These are phyloP conservation scores for Passiflora organensis DNA, from an alignment of 345 rosid species.

Conservation along the genomic window DNA sequence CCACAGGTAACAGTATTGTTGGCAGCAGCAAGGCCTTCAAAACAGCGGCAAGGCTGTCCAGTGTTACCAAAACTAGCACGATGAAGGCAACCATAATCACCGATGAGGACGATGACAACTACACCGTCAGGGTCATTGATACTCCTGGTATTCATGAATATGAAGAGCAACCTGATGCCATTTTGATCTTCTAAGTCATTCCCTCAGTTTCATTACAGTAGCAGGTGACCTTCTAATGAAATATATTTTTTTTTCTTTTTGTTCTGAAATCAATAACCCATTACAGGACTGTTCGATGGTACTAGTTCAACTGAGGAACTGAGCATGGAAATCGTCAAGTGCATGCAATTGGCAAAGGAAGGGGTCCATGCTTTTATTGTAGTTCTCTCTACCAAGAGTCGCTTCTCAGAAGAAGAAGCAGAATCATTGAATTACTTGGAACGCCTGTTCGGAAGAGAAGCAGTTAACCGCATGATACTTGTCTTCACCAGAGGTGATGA, in stretches of 20 bases:
- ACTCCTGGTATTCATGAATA: constrained; percentile 61
- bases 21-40: too few species aligned
- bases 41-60: too few species aligned
- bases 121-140: constrained; percentile 69
- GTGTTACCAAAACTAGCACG: too few species aligned
- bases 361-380: constrained; percentile 80
- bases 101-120: constrained; percentile 39
- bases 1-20: too few species aligned
- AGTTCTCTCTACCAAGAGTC: constrained; percentile 62
- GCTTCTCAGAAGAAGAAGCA: constrained; percentile 69
- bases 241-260: too few species aligned
- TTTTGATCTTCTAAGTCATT: too few species aligned
- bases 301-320: constrained; percentile 52
- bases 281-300: constrained; percentile 76
- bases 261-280: too few species aligned
- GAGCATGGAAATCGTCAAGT: constrained; percentile 78
- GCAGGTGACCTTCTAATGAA: too few species aligned
- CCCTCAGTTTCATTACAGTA: too few species aligned
- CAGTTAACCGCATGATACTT: constrained; percentile 67
- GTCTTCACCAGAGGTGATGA: constrained; percentile 93
- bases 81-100: too few species aligned
- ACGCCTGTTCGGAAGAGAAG: constrained; percentile 65
- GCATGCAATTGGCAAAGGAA: constrained; percentile 73
- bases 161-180: too few species aligned
- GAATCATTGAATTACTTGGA: constrained; percentile 58